Evolutionary conservation across 2,329 filamentous ascomycete species (phyloP), one percentile per base, ranked within the genome.

Genomic region (Beauveria medogensis): DNA sequence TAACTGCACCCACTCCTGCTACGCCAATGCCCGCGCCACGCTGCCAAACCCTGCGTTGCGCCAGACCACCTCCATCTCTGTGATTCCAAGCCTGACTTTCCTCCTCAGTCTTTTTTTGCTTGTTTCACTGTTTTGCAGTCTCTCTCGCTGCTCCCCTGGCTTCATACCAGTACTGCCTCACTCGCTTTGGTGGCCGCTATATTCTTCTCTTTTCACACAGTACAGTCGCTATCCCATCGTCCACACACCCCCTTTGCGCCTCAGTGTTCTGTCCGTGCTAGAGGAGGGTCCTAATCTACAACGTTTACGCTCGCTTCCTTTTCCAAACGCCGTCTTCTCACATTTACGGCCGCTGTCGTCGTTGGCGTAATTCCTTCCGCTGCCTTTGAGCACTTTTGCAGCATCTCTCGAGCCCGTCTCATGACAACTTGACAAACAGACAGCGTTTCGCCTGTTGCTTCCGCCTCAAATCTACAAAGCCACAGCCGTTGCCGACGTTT

Each of bases 151-250:
- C 50, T 52, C 16, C 22, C 51, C 55, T 52, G 43, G 52, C 47
- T 62, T 64, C 70, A 69, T 65, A 37, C 34, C 34, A 37, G 34
- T 37, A 63, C 67, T 74, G 74, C 77, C 77, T 84, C 83, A 82
- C 77, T 86, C 83, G 82, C 78, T 85, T 75, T 79, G 79, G 79
- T 78, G 77, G 75, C 75, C 69, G 62, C 63, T 67, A 68, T 69
- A 48, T 67, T 78, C 75, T 71, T 73, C 78, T 66, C 68, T 65
- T 64, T 48, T 28, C n/a, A 9, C 28, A 47, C 20, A 41, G 37
- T 18, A 47, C 59, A 48, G 34, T 61, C 52, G 55, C 55, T 58
- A 41, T 28, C 22, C 30, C 44, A 41, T 55, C 52, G 16, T 57
- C 24, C 28, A 52, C 20, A 41, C 41, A 47, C 52, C 46, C 57